Conservation (phyloP, 1,284 basidiomycete genomes). For the Papiliotrema laurentii region DNA sequence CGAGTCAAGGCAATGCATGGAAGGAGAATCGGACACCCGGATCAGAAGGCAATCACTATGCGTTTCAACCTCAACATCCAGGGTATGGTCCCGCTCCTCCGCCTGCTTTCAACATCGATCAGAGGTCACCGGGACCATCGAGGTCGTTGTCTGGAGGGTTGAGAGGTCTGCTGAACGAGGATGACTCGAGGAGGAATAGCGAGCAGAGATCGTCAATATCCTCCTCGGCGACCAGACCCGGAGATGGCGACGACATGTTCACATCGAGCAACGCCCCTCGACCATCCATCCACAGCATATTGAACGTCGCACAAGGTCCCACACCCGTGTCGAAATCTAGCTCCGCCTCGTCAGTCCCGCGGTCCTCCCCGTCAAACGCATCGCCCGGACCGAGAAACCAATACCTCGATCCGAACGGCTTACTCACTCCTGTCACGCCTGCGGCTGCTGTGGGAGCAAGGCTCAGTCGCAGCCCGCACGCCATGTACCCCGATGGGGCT, state of each 20-base stretch:
- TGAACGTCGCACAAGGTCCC: conserved; percentile 23
- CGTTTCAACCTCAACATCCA: neutral
- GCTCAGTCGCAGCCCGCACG: neutral
- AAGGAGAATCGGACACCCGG: conserved; percentile 1
- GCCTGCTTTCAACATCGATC: conserved; percentile 2
- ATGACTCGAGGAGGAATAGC: conserved; percentile 8
- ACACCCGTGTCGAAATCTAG: conserved; percentile 18
- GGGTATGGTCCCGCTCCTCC: neutral
- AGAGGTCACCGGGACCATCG: conserved; percentile 1
- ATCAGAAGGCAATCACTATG: neutral
- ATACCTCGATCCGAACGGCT: conserved; percentile 20
- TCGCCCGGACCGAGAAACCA: conserved; percentile 19
- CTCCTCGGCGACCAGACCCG: conserved; percentile 1
- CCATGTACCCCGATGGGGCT: neutral
- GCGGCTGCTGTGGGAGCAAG: conserved; percentile 4
- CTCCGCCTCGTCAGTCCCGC: conserved; percentile 19
- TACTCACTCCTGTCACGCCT: conserved; percentile 22
- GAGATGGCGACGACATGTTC: neutral
- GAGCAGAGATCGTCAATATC: conserved; percentile 5
- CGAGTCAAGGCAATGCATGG: conserved; percentile 1
- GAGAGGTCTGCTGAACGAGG: conserved; percentile 27
- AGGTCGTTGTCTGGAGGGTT: conserved; percentile 20
- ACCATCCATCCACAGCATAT: conserved; percentile 21
- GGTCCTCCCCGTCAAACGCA: conserved; percentile 18
- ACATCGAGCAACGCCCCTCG: conserved; percentile 1